phyloP scores from a whole-genome alignment of 2,329 filamentous ascomycete species.

The Plenodomus lindquistii region DNA sequence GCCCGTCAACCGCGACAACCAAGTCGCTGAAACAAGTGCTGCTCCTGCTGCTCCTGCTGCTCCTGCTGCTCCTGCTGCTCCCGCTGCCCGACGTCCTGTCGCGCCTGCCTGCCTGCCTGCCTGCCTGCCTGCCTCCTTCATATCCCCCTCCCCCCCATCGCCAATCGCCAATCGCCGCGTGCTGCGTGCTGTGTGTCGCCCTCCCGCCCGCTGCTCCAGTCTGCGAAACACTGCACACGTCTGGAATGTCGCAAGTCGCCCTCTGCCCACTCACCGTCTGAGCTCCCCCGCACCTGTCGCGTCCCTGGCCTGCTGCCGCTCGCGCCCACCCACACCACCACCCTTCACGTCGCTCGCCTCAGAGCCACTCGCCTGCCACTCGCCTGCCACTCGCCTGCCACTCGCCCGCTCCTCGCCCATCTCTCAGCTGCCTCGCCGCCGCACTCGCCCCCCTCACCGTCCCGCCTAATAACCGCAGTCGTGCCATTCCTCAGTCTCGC shows the following conservation, averaged over 20 bases:
- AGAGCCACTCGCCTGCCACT: conserved; percentile 1
- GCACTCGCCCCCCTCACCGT: conserved; percentile 2
- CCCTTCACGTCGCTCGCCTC: not conserved
- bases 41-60: too few relatives aligned
- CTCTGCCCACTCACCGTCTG: conserved; percentile 23
- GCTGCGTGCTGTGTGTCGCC: not conserved
- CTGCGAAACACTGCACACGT: conserved; percentile 17
- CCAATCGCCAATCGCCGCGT: not conserved
- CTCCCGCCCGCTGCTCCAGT: not conserved
- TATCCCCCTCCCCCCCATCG: not conserved
- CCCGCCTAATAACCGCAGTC: too few relatives aligned
- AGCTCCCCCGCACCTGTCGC: conserved; percentile 22
- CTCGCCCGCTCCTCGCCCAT: conserved; percentile 5
- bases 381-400: conserved; percentile 3
- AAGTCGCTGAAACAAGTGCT: not conserved
- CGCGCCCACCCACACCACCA: not conserved
- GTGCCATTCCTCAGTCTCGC: conserved; percentile 15
- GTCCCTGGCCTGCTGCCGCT: conserved; percentile 7
- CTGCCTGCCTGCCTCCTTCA: not conserved
- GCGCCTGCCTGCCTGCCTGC: not conserved
- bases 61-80: not conserved
- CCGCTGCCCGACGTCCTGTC: not conserved
- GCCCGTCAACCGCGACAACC: not conserved
- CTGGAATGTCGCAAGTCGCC: conserved; percentile 34
- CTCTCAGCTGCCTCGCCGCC: conserved; percentile 5